phyloP scores from a whole-genome alignment of 2,329 filamentous ascomycete species.

The Fusarium nurragi region DNA sequence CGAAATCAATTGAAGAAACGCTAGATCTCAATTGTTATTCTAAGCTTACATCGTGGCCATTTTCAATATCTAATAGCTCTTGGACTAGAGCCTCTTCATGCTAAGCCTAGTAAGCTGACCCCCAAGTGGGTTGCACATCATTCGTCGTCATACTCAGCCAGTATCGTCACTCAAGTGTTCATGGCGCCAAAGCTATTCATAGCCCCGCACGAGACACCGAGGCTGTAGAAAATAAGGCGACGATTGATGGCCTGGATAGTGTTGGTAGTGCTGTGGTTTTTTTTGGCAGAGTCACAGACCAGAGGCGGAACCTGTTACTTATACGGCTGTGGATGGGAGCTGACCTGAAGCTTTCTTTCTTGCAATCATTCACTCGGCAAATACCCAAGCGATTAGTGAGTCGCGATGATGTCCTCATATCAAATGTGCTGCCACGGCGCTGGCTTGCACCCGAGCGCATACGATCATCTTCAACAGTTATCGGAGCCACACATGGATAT shows the following conservation, averaged over 20 bases:
- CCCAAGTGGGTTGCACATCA: slow-evolving; percentile 3
- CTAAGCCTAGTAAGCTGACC: slow-evolving; percentile 32
- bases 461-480: not conserved
- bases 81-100: slow-evolving; percentile 2
- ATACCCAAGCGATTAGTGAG: not conserved
- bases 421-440: slow-evolving; percentile 28
- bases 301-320: slow-evolving; percentile 8
- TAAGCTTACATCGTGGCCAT: slow-evolving; percentile 21
- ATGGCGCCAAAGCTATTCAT: slow-evolving; percentile 20
- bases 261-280: not conserved
- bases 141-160: slow-evolving; percentile 13
- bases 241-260: not conserved
- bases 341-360: not conserved
- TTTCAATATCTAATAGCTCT: not conserved
- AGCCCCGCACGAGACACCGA: slow-evolving; percentile 25
- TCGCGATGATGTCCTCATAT: slow-evolving; percentile 23
- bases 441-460: slow-evolving; percentile 7
- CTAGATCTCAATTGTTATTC: slow-evolving; percentile 2
- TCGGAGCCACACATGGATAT: slow-evolving; percentile 19
- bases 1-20: not conserved
- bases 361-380: not conserved
- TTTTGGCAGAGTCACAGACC: slow-evolving; percentile 9
- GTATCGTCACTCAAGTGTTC: slow-evolving; percentile 35
- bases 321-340: slow-evolving; percentile 14
- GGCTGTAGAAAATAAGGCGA: slow-evolving; percentile 11